phyloP scores from a whole-genome alignment of 2,329 filamentous ascomycete species.

The Ciborinia camelliae region DNA sequence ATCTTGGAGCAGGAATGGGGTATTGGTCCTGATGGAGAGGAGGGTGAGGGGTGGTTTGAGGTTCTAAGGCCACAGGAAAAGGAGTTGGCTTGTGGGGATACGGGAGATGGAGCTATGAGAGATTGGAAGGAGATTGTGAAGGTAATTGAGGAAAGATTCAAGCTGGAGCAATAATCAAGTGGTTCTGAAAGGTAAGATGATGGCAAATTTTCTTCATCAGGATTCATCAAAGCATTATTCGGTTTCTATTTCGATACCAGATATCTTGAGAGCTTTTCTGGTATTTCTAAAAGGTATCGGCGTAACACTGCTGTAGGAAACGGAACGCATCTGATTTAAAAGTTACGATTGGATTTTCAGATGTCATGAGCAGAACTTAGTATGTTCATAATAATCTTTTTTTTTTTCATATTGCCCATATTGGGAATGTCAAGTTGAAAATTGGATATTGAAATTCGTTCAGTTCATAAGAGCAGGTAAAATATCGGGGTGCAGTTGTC shows the following conservation, averaged over 20 bases:
- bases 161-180: conserved; percentile 17
- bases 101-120: conserved; percentile 78
- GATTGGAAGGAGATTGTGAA: conserved; percentile 73
- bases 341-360: neutral
- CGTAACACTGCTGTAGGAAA: neutral
- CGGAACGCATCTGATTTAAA: neutral
- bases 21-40: conserved; percentile 60
- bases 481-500: neutral
- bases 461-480: neutral
- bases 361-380: neutral
- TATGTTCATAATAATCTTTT: neutral
- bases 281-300: neutral
- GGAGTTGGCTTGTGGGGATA: conserved; percentile 78
- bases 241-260: neutral
- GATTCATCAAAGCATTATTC: neutral
- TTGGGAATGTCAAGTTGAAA: neutral
- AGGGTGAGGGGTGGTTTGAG: conserved; percentile 59
- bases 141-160: conserved; percentile 53
- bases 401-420: neutral
- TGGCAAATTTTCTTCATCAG: neutral
- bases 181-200: neutral
- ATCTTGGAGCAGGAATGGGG: conserved; percentile 75
- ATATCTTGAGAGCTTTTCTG: neutral
- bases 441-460: neutral
- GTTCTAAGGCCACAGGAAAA: conserved; percentile 73